Evolutionary conservation across 345 rosid genomes (phyloP), one percentile per base, ranked within the genome.

Genomic region (Iberis pinnata): DNA sequence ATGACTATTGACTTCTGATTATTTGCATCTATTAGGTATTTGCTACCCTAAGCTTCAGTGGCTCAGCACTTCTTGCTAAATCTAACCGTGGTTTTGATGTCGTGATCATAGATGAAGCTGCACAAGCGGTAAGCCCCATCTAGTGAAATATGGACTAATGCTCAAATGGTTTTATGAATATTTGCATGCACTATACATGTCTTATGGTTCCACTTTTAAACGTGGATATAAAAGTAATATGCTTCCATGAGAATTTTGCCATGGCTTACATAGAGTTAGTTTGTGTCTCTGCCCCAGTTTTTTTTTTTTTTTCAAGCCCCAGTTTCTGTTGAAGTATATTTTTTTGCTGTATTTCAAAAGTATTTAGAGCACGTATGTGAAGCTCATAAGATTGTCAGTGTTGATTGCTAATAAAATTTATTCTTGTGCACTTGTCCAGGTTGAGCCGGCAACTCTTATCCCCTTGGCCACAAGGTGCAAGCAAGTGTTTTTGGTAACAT

Each of bases 91-190:
- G 83, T 71, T 92, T 88, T 48, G 98, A 92, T 85, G 86, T 92
- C 22, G 98, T 88, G 58, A 88, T 92, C 49, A 81, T 92, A 24
- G 98, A 92, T 65, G 98, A 92, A 78, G 98, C 98, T 61, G 98
- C 98, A 59, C 97, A 88, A 77, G 98, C 98, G 68, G 98, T 88
- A 73, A 79, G 93, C 60, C 58, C 49, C 48, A 47, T 31, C 27
- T 18, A 13, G 10, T 8, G 6, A 0, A 20, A 20, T 42, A n/a
- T 38, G 13, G 19, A 67, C 45, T 37, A 18, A 37, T 43, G 17
- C 46, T 56, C 7, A 9, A 64, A 39, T 48, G 49, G 25, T 33
- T 32, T 44, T 31, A 37, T 24, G 13, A 19, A 51, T 18, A 19
- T 13, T 56, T 54, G 26, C 47, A 40, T 13, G n/a, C 24, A 17